phyloP scores from a whole-genome alignment of 2,329 filamentous ascomycete genomes.

The Penicillium sp. region DNA sequence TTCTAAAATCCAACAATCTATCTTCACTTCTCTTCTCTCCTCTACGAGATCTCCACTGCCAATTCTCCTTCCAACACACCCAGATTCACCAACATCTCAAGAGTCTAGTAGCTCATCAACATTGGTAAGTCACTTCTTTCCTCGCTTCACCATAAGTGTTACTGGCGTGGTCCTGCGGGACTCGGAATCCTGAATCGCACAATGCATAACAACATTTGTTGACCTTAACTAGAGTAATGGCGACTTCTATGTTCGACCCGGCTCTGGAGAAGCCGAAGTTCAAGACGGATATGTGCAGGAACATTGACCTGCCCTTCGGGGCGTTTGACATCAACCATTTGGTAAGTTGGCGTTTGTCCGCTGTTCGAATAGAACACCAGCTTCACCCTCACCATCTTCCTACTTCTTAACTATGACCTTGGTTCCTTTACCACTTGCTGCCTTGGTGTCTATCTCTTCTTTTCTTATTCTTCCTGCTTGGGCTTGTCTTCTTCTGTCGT shows the following conservation, averaged over 20 bases:
- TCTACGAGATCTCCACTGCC: neutral
- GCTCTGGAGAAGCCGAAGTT: conserved; percentile 28
- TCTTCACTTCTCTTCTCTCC: too few species aligned
- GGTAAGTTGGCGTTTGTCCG: conserved; percentile 26
- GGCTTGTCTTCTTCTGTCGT: neutral
- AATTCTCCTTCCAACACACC: neutral
- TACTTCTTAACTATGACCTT: neutral
- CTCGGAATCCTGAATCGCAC: neutral
- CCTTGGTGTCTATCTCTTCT: neutral
- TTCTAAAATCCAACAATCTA: neutral
- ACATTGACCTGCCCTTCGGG: conserved; percentile 30
- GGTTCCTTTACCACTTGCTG: neutral
- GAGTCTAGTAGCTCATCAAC: neutral
- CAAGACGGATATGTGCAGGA: conserved; percentile 29
- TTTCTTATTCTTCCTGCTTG: neutral
- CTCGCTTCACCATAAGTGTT: neutral
- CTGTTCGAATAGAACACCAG: neutral
- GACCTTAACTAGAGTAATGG: neutral
- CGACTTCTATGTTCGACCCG: conserved; percentile 21
- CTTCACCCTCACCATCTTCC: neutral
- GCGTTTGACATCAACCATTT: conserved; percentile 30
- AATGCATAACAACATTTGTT: neutral
- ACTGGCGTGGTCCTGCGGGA: neutral
- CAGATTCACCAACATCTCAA: neutral
- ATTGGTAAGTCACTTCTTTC: neutral